Conservation (phyloP, 2,329 filamentous ascomycete species). For the Tolypocladium inflatum region DNA sequence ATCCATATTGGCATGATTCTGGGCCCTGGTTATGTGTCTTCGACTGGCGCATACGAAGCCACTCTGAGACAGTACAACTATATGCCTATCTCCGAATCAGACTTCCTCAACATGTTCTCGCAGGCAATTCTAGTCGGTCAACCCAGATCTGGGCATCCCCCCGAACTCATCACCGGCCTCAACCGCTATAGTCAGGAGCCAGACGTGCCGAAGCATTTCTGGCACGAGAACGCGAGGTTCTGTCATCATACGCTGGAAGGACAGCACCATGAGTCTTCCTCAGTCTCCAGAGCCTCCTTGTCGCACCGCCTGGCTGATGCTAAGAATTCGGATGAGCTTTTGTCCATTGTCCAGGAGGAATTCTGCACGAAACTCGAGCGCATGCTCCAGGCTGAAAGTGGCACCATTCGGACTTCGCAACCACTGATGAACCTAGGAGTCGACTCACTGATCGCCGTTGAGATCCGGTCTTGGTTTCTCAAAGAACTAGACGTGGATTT, state of each 20-base stretch:
- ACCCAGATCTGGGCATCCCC: conserved; percentile 10
- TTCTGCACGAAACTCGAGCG: background rate
- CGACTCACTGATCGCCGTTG: conserved; percentile 21
- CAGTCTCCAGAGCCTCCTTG: background rate
- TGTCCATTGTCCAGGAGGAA: background rate
- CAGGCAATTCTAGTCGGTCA: conserved; percentile 27
- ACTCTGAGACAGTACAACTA: conserved; percentile 4
- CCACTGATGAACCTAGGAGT: conserved; percentile 12
- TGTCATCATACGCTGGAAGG: background rate
- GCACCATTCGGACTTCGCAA: background rate
- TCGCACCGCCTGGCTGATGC: background rate
- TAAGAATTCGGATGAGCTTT: background rate
- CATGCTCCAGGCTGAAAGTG: background rate
- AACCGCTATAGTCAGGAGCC: background rate
- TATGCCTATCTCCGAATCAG: conserved; percentile 11
- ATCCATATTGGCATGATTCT: conserved; percentile 27
- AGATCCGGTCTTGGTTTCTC: conserved; percentile 39
- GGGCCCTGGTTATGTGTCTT: conserved; percentile 21
- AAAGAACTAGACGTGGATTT: conserved; percentile 32
- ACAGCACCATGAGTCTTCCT: background rate
- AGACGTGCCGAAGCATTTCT: background rate
- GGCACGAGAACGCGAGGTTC: background rate
- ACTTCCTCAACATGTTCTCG: conserved; percentile 30
- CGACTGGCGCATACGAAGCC: background rate
- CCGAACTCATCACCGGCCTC: conserved; percentile 14